These are phyloP conservation scores for Pyricularia sp. DNA, from an alignment of 2,329 filamentous ascomycete genomes.

Conservation along the genomic window DNA sequence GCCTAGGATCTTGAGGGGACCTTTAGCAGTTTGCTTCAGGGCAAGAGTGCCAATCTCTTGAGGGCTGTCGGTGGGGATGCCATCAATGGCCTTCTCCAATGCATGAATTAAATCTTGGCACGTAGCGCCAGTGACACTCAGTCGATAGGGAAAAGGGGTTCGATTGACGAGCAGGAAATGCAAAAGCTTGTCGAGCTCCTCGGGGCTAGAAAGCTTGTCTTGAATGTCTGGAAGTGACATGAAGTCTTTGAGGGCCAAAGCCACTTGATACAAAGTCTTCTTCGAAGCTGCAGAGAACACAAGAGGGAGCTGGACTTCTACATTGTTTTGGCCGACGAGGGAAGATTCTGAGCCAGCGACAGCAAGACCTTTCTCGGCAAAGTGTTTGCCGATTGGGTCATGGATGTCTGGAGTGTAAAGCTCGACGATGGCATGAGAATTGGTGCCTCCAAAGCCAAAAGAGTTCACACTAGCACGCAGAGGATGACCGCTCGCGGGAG, in stretches of 20 bases:
- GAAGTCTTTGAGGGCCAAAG: constrained; percentile 18
- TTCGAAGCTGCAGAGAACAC: constrained; percentile 27
- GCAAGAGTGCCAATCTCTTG: constrained; percentile 13
- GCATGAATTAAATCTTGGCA: constrained; percentile 12
- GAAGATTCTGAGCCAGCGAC: background rate
- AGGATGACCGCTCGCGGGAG: constrained; percentile 21
- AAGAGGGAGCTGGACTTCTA: constrained; percentile 18
- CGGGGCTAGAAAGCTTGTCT: background rate
- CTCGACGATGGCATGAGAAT: constrained; percentile 33
- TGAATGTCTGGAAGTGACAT: constrained; percentile 12
- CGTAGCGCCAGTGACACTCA: constrained; percentile 17
- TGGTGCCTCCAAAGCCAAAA: constrained; percentile 35
- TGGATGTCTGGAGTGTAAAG: constrained; percentile 24
- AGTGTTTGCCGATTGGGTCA: constrained; percentile 8
- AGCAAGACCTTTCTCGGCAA: background rate
- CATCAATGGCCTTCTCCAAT: constrained; percentile 16
- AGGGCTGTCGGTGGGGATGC: constrained; percentile 6
- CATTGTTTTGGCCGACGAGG: background rate
- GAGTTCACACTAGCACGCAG: constrained; percentile 33
- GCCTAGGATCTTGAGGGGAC: constrained; percentile 15
- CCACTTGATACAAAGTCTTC: constrained; percentile 20
- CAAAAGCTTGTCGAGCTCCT: constrained; percentile 16
- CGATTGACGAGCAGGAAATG: constrained; percentile 22
- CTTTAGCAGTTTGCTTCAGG: background rate
- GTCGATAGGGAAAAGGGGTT: constrained; percentile 21